Evolutionary conservation across 106 monocot species (phyloP), one percentile per base, ranked within the genome.

Genomic region (Phalaenopsis aphrodite): DNA sequence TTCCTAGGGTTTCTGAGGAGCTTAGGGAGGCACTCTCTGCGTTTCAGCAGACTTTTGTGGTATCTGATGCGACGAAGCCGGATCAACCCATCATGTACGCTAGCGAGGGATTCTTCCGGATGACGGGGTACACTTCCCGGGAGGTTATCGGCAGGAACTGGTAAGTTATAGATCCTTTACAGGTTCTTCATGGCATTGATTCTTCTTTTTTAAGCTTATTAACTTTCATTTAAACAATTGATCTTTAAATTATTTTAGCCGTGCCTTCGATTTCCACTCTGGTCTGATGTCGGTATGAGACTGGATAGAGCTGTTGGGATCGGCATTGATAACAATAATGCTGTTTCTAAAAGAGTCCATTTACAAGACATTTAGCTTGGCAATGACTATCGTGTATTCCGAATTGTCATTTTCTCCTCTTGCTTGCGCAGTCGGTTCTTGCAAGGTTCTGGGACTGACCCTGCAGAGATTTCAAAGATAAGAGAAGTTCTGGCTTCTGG

Each of bases 21-120:
- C 90, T 99, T 6, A 81, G 85, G 67, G 98, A 92, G 3, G 98
- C 89, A 24, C 82, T 99, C 23, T 99, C 98, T 41, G 98, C 98
- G 6, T 99, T 99, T 85, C 92, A 94, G 81, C 98, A 99, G 83
- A 93, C 98, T 2, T 99, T 99, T 76, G 98, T 99, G 48, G 98
- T 99, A 55, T 93, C 90, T 2, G 98, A 99, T 55, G 94, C 94
- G 37, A 88, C 90, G 16, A 85, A 87, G 83, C 91, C 91, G 10
- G 93, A 99, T 65, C 75, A 81, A 38, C 94, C 98, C 8, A 84
- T 99, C 79, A 49, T 99, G 89, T 99, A 99, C 47, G 98, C 98
- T 45, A 99, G 98, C 81, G 98, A 94, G 8, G 98, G 94, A 4
- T 99, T 99, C 83, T 99, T 86, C 85, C 89, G 86, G 73, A 99